Conservation (phyloP, 192 early-diverging fungal species). For the Oehlia diaphana region DNA sequence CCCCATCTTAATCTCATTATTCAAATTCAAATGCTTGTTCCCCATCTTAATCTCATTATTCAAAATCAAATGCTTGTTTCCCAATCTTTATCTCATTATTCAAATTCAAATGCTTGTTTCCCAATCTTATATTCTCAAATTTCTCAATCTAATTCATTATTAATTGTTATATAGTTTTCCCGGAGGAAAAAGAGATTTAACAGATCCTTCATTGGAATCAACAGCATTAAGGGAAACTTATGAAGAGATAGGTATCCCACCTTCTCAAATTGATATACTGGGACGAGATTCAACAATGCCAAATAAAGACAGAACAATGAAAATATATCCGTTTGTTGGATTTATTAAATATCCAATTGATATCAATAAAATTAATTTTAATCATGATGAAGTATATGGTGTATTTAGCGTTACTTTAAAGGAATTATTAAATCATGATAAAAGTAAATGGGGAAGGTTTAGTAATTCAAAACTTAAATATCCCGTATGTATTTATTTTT, state of each 20-base stretch:
- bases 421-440: conserved; percentile 57
- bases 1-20: too few relatives aligned
- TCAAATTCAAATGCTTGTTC: too few relatives aligned
- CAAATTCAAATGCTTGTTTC: too few relatives aligned
- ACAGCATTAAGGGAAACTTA: conserved; percentile 80
- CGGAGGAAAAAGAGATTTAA: conserved; percentile 68
- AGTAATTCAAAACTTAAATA: conserved; percentile 50
- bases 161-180: conserved; percentile 55
- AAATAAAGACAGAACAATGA: conserved; percentile 54
- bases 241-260: conserved; percentile 71
- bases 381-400: conserved; percentile 65
- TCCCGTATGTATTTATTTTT: conserved; percentile 42
- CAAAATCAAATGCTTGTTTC: too few relatives aligned
- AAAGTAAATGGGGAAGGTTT: conserved; percentile 49
- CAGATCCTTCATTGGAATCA: conserved; percentile 53
- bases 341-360: conserved; percentile 49
- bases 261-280: conserved; percentile 52
- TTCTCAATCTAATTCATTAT: background rate
- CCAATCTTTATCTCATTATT: too few relatives aligned
- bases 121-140: too few relatives aligned
- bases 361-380: conserved; percentile 44
- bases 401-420: conserved; percentile 70
- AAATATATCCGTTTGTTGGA: conserved; percentile 66
- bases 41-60: too few relatives aligned
- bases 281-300: conserved; percentile 64